Base-by-base conservation (phyloP, 371 early-diverging fungal genomes). In the Apophysomyces variabilis region DNA sequence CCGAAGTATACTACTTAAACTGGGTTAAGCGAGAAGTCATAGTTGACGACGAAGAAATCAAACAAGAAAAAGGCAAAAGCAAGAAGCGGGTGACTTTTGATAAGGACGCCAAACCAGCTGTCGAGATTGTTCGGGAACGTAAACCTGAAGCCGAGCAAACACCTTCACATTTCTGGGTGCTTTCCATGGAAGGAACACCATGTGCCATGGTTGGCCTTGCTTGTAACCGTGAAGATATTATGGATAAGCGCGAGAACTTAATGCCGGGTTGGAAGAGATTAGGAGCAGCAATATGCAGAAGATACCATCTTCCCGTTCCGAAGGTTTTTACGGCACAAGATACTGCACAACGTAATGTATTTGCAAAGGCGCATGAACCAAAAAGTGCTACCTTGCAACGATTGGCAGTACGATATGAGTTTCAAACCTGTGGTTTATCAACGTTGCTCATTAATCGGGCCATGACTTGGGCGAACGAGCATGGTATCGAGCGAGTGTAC, bases 121-220 rank as follows among this genome's bases (percentile, higher is more conserved):
- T 84, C 4, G 54, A 50, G 16, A 26, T 50, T 7, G 54, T 50
- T 21, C 72, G 82, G 77, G 73, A 68, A 46, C 68, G 66, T 67
- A 76, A 72, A 43, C 67, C 72, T 4, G 64, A 70, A 14, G 32
- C 63, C 1, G 76, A 79, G 41, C 74, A 67, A 13, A 61, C 61
- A 1, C 73, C 80, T n/a, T 74, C 77, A 38, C 78, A 79, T 64
- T 83, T 83, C 61, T 83, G 84, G 84, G 79, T 83, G 4, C 65
- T 83, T 14, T 58, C 69, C 0, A 58, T 79, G 59, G 76, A 80
- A 39, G 73, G 71, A 62, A 64, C 62, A 14, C 60, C 71, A 3
- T 72, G 75, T 64, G 84, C 79, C 32, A 79, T 80, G 70, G 62
- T 80, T 12, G 84, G 74, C 9, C 57, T 82, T 32, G 68, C 70